A percentile compares a stretch with the other conserved stretches of the same genome.
phyloP scores from a whole-genome alignment of 441 rosid genomes.

The Erodium texanum region DNA sequence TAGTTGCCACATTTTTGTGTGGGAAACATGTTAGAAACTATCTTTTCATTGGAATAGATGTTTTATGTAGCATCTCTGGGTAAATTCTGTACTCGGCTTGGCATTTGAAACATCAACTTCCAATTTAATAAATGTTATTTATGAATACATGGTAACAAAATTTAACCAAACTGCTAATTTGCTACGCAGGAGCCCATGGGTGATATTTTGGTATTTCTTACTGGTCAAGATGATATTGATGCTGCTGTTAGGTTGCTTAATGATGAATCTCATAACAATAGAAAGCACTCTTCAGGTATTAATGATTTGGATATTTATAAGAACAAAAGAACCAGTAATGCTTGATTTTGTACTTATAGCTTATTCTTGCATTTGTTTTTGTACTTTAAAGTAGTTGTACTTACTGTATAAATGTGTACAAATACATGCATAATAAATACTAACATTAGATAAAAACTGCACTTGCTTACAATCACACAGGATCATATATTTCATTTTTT shows the following conservation, averaged over 20 bases:
- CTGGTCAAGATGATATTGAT: conserved; percentile 97
- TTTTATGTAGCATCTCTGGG: not conserved
- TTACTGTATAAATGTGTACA: not conserved
- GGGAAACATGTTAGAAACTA: not conserved
- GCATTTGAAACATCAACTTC: not conserved
- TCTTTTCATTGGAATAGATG: not conserved
- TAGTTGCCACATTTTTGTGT: not conserved
- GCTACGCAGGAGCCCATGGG: conserved; percentile 71
- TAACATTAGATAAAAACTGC: not conserved
- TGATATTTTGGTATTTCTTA: conserved; percentile 84
- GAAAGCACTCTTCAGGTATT: conserved; percentile 61
- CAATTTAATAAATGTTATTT: not conserved
- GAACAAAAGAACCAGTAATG: not conserved
- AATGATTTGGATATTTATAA: conserved; percentile 6
- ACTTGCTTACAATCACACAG: not conserved
- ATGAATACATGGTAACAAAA: not conserved
- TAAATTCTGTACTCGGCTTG: not conserved
- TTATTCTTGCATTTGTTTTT: conserved; percentile 9
- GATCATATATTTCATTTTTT: not conserved
- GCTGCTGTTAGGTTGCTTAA: conserved; percentile 55
- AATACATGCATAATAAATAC: not conserved
- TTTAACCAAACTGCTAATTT: conserved; percentile 4
- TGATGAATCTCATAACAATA: conserved; percentile 58
- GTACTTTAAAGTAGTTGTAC: conserved; percentile 8
- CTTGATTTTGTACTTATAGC: conserved; percentile 9